phyloP scores from a whole-genome alignment of 768 basidiomycete genomes.

The Filobasidium floriforme region DNA sequence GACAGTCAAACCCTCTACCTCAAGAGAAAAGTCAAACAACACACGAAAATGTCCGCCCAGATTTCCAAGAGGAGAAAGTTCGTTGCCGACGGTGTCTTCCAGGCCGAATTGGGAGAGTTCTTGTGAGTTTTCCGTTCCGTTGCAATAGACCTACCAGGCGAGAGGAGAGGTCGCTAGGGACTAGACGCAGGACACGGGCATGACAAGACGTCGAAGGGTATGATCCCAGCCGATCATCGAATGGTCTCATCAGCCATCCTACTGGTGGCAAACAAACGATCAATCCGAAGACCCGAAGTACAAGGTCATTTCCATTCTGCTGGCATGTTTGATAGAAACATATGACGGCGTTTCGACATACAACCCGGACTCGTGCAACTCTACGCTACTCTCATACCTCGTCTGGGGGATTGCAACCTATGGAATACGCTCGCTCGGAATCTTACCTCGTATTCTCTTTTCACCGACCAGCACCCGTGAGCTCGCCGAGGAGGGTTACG shows the following conservation, averaged over 20 bases:
- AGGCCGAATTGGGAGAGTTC: constrained; percentile 98
- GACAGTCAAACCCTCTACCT: neutral
- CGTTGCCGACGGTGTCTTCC: constrained; percentile 96
- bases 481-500: constrained; percentile 98
- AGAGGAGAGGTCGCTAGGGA: neutral
- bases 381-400: neutral
- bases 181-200: neutral
- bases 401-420: neutral
- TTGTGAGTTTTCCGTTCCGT: constrained; percentile 49
- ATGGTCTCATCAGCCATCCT: no score
- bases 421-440: no score
- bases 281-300: neutral
- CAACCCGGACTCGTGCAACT: no score
- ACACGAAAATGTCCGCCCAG: constrained; percentile 41
- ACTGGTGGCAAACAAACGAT: neutral
- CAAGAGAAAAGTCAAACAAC: neutral
- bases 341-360: no score
- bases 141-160: neutral
- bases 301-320: neutral
- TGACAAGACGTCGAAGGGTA: neutral
- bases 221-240: neutral
- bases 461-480: constrained; percentile 53
- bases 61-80: constrained; percentile 98
- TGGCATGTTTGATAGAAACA: no score
- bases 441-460: neutral